Evolutionary conservation across 257 asterid species (phyloP).

Genomic region (Salvia splendens): DNA sequence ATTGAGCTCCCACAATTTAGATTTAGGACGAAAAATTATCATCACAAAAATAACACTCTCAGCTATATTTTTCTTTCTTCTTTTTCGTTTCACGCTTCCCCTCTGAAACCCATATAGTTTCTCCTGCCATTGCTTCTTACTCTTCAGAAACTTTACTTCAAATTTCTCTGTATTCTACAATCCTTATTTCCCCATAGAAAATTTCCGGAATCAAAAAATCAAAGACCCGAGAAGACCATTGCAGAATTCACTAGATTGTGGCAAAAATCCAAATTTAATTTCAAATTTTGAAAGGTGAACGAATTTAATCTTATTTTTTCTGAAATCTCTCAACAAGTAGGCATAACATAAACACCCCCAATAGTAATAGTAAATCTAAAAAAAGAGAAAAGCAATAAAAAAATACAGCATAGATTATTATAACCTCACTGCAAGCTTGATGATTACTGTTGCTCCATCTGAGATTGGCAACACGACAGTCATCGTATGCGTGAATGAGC

Average conservation of each 20-base stretch:
- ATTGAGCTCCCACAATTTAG: conserved; percentile 49
- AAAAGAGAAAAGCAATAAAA: too few species aligned
- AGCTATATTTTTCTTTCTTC: conserved; percentile 37
- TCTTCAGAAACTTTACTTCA: conserved; percentile 45
- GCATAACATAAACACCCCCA: too few species aligned
- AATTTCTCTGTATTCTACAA: conserved; percentile 45
- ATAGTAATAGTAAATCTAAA: too few species aligned
- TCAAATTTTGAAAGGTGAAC: too few species aligned
- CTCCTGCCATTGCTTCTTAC: conserved; percentile 54
- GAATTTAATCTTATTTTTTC: too few species aligned
- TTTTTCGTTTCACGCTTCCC: conserved; percentile 46
- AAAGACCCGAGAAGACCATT: conserved; percentile 43
- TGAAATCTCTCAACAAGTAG: too few species aligned
- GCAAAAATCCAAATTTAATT: too few species aligned
- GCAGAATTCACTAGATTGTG: too few species aligned
- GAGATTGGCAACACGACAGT: conserved; percentile 79
- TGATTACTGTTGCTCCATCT: conserved; percentile 79
- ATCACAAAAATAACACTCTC: conserved; percentile 30
- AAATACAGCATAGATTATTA: too few species aligned
- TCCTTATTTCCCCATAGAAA: conserved; percentile 14
- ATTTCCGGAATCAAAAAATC: conserved; percentile 46
- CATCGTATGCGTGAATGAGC: conserved; percentile 92
- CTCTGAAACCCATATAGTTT: conserved; percentile 51
- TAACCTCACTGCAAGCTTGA: conserved; percentile 92
- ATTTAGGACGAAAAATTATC: conserved; percentile 33